Evolutionary conservation across 495 filamentous ascomycete genomes (phyloP).

Genomic region (Podospora didyma): DNA sequence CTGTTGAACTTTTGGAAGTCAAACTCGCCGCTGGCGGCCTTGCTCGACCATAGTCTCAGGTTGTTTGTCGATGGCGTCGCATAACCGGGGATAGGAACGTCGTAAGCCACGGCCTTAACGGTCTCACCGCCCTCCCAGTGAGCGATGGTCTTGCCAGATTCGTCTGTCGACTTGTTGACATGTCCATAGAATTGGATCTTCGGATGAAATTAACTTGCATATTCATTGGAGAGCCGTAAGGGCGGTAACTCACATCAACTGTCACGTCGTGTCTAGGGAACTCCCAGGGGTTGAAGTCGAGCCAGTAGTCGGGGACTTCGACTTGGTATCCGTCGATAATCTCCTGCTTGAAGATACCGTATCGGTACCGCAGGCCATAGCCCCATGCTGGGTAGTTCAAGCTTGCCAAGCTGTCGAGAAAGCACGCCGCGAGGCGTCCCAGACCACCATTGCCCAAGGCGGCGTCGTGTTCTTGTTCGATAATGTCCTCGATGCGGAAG

Average conservation of each 20-base stretch:
- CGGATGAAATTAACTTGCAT: conserved; percentile 9
- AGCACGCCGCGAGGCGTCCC: conserved; percentile 91
- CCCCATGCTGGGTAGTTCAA: conserved; percentile 96
- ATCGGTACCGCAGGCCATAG: conserved; percentile 90
- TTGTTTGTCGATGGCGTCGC: conserved; percentile 91
- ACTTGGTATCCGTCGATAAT: conserved; percentile 97
- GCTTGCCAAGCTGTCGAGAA: conserved; percentile 91
- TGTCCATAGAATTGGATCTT: conserved; percentile 89
- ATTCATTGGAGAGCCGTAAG: not conserved
- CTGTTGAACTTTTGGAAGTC: conserved; percentile 99
- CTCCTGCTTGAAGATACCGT: conserved; percentile 99
- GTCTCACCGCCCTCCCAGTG: conserved; percentile 91
- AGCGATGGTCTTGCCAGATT: conserved; percentile 65
- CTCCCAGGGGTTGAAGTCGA: conserved; percentile 99
- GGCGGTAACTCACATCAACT: conserved; percentile 57
- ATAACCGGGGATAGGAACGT: conserved; percentile 92
- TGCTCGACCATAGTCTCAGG: conserved; percentile 92
- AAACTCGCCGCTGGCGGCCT: conserved; percentile 94
- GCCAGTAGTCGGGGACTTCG: conserved; percentile 97
- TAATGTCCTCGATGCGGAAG: conserved; percentile 95
- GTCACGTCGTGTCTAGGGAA: conserved; percentile 93
- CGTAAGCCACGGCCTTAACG: conserved; percentile 89
- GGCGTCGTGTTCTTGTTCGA: conserved; percentile 92
- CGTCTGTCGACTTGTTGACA: conserved; percentile 67
- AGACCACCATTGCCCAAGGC: conserved; percentile 95